Base-by-base conservation (phyloP, 1,284 basidiomycete genomes). In the Melampsora americana region DNA sequence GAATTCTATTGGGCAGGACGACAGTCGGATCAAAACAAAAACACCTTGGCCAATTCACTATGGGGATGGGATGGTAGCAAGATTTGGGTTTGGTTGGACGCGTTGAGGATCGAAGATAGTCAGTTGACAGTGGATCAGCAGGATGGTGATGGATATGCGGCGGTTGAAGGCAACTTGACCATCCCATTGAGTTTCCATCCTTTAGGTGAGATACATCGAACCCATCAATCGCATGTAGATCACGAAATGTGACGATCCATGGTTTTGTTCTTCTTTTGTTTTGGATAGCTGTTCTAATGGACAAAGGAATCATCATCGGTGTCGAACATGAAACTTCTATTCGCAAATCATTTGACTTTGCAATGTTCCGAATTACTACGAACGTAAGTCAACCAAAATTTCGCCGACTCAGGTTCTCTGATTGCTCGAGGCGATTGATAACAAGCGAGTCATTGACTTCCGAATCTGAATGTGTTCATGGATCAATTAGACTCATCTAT, bases 1-100 rank as follows among this genome's bases (percentile, higher is more conserved):
- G 95, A 99, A 81, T 94, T 95, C 81, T 99, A 95, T 84, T 99
- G 95, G 95, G 97, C 95, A 60, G 95, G 98, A 84, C 65, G 39
- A 46, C 71, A 56, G 28, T 50, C 56, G 32, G 85, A 97, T 69
- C 89, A 91, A 62, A 95, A 94, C 0, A 93, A 97, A 46, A 92
- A 90, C 2, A 89, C 92, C 1, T 85, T 99, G 39, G 95, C 98
- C 81, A 97, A 99, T 84, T 96, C 94, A 9, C 85, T 99, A 16
- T 99, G 95, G 95, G 95, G 90, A 0, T 99, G 93, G 82, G 95
- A 99, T 80, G 96, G 95, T 0, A 87, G 88, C 77, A 88, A 89
- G 14, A 91, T 99, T 81, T 86, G 92, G 59, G 88, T 99, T 23
- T 99, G 95, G 95, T 85, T 99, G 42, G 95, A 99, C 82, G 95